Conservation (phyloP, 768 basidiomycete species). For the Filobasidium wieringae region DNA sequence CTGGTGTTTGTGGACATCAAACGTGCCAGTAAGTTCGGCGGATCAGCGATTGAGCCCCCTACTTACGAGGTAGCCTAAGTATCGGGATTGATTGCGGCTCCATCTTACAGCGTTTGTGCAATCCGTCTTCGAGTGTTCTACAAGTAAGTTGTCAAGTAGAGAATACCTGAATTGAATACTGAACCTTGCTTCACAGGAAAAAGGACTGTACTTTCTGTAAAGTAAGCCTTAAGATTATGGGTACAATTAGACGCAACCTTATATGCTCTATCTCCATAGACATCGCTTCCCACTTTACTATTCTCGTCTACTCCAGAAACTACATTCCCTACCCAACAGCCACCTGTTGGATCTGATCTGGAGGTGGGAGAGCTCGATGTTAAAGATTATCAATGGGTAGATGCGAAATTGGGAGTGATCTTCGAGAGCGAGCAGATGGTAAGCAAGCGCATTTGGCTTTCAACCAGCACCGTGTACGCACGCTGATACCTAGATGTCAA, state of each 20-base stretch:
- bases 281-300: conserved; percentile 23
- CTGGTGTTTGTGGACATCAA: conserved; percentile 82
- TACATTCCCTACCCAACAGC: conserved; percentile 27
- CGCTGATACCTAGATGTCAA: background rate
- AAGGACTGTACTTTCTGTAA: conserved; percentile 93
- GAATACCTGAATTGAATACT: background rate
- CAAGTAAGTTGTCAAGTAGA: conserved; percentile 43
- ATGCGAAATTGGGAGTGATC: conserved; percentile 51
- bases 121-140: conserved; percentile 78
- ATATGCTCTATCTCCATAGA: background rate
- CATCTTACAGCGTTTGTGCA: conserved; percentile 53
- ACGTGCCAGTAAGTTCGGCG: conserved; percentile 58
- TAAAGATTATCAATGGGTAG: conserved; percentile 22
- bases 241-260: background rate
- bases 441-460: conserved; percentile 11
- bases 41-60: background rate
- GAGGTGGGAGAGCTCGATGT: conserved; percentile 30
- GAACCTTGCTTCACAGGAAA: conserved; percentile 42
- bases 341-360: conserved; percentile 14
- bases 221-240: conserved; percentile 48
- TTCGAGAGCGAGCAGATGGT: conserved; percentile 70
- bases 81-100: too few species aligned
- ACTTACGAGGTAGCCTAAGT: background rate
- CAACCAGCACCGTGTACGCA: background rate
- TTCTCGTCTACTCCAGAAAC: conserved; percentile 29